Base-by-base conservation (phyloP, 148 eudicot species). In the Camellia lanceoleosa region DNA sequence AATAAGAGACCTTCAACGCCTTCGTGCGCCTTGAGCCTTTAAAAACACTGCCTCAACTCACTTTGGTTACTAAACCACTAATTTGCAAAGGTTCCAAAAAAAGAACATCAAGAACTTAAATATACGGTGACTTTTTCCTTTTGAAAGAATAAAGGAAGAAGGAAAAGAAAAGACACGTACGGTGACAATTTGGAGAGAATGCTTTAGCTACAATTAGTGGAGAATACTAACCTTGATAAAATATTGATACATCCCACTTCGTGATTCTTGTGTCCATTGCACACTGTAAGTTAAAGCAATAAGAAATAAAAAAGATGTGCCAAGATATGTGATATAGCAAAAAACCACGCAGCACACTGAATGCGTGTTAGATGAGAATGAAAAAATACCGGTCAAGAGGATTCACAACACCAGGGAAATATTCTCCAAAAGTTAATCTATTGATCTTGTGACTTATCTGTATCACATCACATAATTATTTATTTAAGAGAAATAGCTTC, bases 391-490 rank as follows among this genome's bases (percentile, higher is more conserved):
- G 84, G 85, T 97, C 99, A 86, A 97, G 98, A 73, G 99, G 99
- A 86, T 97, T 97, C 55, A 92, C 83, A 80, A 90, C 94, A 74
- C 99, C 97, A 68, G 99, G 99, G 79, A 92, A 91, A 83, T 92
- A 90, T 65, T 88, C 95, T 4, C 99, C 99, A 79, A 90, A 97
- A 74, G 99, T 55, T 79, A 97, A 88, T 88, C 90, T 89, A 83
- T 92, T 94, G 82, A 97, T 97, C 89, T 85, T 89, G 92, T 97
- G 99, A 85, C 90, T 97, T 73, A 97, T 81, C 99, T 97, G 92
- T 64, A 82, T 55, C 76, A 80, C 65, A 78, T 51, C 55, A 30
- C 38, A 30, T 30, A 30, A 30, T 30, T 7, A 68, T 61, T 38
- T 61, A 38, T 55, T 11, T 69, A 75, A 76, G 47, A 30, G 30